These are phyloP conservation scores for Cardamine chenopodiifolia DNA, from an alignment of 345 rosid species.

Conservation along the genomic window DNA sequence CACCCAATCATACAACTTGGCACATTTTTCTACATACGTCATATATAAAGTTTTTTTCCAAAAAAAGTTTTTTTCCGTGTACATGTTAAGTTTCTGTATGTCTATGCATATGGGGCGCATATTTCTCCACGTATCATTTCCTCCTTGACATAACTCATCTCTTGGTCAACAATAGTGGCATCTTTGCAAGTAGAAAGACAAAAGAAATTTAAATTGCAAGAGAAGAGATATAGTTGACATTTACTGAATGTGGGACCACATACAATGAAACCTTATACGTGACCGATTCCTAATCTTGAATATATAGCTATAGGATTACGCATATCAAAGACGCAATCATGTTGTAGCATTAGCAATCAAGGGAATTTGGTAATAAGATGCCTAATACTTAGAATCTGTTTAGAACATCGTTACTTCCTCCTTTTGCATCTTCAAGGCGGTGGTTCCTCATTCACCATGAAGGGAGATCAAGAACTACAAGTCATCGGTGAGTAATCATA, in stretches of 20 bases:
- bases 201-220: background rate
- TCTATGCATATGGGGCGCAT: background rate
- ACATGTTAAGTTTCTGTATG: background rate
- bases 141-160: background rate
- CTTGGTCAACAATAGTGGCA: conserved; percentile 21
- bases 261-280: conserved; percentile 6
- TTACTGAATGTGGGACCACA: conserved; percentile 27
- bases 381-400: background rate
- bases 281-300: conserved; percentile 12
- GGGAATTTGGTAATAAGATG: conserved; percentile 8
- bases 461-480: conserved; percentile 41
- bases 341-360: conserved; percentile 19
- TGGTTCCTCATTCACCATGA: conserved; percentile 33
- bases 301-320: conserved; percentile 7
- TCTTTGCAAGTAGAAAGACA: background rate
- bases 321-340: conserved; percentile 7
- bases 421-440: conserved; percentile 21
- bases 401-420: conserved; percentile 3
- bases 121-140: background rate
- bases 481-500: conserved; percentile 38
- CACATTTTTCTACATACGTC: background rate
- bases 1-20: conserved; percentile 23
- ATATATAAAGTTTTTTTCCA: background rate
- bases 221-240: conserved; percentile 10
- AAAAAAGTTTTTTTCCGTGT: too few relatives aligned